Evolutionary conservation across 441 rosid genomes (phyloP), one percentile per base, ranked within the genome.

Genomic region (Eutrema salsugineum): DNA sequence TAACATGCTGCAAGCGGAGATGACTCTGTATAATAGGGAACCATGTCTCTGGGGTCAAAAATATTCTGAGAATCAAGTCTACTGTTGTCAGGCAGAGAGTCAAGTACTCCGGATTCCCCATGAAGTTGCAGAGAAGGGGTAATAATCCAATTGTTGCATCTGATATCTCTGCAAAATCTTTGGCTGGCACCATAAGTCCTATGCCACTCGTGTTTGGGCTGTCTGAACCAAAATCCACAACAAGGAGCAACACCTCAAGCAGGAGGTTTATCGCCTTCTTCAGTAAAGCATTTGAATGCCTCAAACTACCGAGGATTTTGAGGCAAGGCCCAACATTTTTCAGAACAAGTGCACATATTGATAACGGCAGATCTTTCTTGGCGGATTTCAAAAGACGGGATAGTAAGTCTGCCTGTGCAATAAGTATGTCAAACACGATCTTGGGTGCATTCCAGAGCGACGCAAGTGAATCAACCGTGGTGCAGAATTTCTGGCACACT

Each of bases 1-100:
- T 81, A 70, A 88, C 77, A 76, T 77, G 84, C 78, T 81, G 89
- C 78, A 91, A 69, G 32, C 76, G 90, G 60, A 91, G 90, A 81
- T 91, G 91, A 74, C 82, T 83, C 81, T 82, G 88, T 75, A 96
- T 79, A 75, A 96, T 77, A 22, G 97, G 92, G 76, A 92, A 84
- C 98, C 98, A 93, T 53, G 95, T 84, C 68, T 76, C 71, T 7
- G 99, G 94, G 16, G 86, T 80, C 85, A 91, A 70, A 71, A 87
- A 81, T 30, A 72, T 63, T 80, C 88, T 78, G 46, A 93, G 75
- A 71, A 85, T 79, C 63, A 85, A 68, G 78, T 96, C 97, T 72
- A 82, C 50, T 47, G 83, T 68, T 65, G 97, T 82, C 76, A 93
- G 81, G 77, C 93, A 82, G 79, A 88, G 84, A 68, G 87, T 73